These are phyloP conservation scores for Ceratobasidium sp. DNA, from an alignment of 1,284 basidiomycete genomes.

Conservation along the genomic window DNA sequence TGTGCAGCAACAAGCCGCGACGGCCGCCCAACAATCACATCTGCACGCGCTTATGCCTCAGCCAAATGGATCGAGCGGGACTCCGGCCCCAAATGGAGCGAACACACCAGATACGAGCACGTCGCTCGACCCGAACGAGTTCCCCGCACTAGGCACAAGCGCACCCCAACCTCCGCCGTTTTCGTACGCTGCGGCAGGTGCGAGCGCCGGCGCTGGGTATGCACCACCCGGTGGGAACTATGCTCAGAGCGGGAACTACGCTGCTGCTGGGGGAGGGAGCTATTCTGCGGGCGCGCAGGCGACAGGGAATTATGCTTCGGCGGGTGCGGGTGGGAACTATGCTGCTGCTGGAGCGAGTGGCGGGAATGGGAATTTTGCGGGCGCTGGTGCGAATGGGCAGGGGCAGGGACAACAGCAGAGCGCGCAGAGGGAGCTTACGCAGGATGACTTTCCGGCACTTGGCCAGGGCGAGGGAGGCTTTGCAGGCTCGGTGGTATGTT, in stretches of 20 bases:
- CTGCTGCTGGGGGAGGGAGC: conserved; percentile 16
- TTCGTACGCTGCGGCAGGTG: conserved; percentile 55
- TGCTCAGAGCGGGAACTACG: conserved; percentile 40
- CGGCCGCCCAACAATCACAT: conserved; percentile 11
- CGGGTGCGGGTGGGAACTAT: conserved; percentile 23
- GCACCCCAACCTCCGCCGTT: conserved; percentile 54
- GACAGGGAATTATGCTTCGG: conserved; percentile 47
- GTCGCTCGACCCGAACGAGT: conserved; percentile 85
- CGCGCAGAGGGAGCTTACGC: conserved; percentile 71
- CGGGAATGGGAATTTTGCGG: not conserved
- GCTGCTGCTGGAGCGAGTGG: conserved; percentile 12
- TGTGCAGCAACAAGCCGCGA: conserved; percentile 59
- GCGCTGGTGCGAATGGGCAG: conserved; percentile 18
- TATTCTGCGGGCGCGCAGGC: conserved; percentile 1
- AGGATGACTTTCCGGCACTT: conserved; percentile 85
- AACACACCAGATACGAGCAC: conserved; percentile 51
- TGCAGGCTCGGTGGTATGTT: conserved; percentile 23
- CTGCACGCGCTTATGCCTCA: conserved; percentile 33
- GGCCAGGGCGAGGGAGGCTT: conserved; percentile 53
- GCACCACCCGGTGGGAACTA: conserved; percentile 18
- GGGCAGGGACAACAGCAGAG: conserved; percentile 15
- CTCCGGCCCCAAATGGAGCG: conserved; percentile 16
- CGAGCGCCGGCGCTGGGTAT: conserved; percentile 58
- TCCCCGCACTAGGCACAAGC: conserved; percentile 78
- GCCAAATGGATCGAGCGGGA: conserved; percentile 26